A percentile compares a stretch with the other conserved stretches of the same genome.
phyloP scores from a whole-genome alignment of 176 grass and related monocot genomes.

The Oryza nivara region DNA sequence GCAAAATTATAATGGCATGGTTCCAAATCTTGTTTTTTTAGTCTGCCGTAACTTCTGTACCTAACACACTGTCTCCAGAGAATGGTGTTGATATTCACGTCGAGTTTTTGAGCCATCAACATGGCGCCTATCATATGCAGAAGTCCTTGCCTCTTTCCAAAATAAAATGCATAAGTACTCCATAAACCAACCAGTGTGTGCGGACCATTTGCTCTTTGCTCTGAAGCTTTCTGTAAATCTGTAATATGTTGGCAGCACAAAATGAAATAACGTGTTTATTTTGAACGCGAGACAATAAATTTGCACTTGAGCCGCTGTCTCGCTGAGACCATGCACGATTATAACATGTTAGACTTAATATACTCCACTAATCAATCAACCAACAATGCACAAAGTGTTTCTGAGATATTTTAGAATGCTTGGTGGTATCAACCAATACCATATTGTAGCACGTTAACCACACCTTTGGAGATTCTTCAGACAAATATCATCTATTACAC shows the following conservation, averaged over 20 bases:
- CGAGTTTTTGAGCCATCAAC: neutral
- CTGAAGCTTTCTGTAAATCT: neutral
- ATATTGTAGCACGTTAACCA: constrained; percentile 28
- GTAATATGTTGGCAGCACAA: neutral
- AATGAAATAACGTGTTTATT: neutral
- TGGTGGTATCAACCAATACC: neutral
- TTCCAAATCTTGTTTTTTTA: too few species aligned
- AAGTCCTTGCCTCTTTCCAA: neutral
- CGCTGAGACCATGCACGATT: neutral
- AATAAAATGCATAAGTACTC: neutral
- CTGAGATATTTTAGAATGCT: constrained; percentile 37
- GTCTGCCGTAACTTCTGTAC: too few species aligned
- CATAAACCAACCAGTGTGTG: neutral
- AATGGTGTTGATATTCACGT: constrained; percentile 15
- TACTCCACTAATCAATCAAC: neutral
- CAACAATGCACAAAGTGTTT: neutral
- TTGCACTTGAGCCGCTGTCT: neutral
- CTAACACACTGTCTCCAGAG: neutral
- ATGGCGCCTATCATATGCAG: neutral
- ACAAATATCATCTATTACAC: constrained; percentile 24
- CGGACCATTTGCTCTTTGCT: neutral
- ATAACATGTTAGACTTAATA: neutral
- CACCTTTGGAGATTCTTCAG: constrained; percentile 22
- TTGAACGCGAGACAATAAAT: neutral
- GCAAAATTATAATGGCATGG: too few species aligned